phyloP scores from a whole-genome alignment of 2,329 filamentous ascomycete species.

The Microcera coccophila region DNA sequence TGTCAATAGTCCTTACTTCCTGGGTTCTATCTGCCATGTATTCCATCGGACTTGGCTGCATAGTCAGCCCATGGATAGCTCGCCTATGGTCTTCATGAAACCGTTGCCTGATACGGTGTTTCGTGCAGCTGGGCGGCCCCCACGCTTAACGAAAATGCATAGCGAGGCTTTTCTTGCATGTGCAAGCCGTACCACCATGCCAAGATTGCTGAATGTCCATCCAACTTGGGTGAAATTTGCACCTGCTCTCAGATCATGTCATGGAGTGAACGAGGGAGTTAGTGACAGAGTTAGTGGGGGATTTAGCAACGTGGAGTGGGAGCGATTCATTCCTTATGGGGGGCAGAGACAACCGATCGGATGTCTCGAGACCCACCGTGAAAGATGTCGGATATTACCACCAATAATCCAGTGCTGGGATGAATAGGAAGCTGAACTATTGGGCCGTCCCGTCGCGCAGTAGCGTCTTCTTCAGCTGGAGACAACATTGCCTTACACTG shows the following conservation, averaged over 20 bases:
- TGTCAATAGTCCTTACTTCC: too few relatives aligned
- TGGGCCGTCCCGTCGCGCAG: slow-evolving; percentile 7
- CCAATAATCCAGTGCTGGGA: not conserved
- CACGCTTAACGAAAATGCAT: not conserved
- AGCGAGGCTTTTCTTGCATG: slow-evolving; percentile 4
- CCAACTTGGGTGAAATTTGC: too few relatives aligned
- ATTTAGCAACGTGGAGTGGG: too few relatives aligned
- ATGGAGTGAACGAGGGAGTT: too few relatives aligned
- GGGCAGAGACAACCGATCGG: too few relatives aligned
- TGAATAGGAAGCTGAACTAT: slow-evolving; percentile 5
- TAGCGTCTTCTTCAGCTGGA: slow-evolving; percentile 5
- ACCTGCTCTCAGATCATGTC: too few relatives aligned
- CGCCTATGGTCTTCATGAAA: too few relatives aligned
- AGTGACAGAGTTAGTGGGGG: too few relatives aligned
- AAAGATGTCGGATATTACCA: not conserved
- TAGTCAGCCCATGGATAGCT: not conserved
- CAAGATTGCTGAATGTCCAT: not conserved
- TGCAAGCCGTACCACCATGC: not conserved
- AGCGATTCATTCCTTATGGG: too few relatives aligned
- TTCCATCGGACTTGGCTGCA: not conserved
- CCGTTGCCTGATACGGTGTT: not conserved
- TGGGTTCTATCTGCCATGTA: too few relatives aligned
- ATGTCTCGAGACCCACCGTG: too few relatives aligned
- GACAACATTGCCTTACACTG: too few relatives aligned
- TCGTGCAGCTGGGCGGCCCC: not conserved